Evolutionary conservation across 1,139 yeast genomes (phyloP).

Genomic region (Nakaseomyces kungkrabaensis): DNA sequence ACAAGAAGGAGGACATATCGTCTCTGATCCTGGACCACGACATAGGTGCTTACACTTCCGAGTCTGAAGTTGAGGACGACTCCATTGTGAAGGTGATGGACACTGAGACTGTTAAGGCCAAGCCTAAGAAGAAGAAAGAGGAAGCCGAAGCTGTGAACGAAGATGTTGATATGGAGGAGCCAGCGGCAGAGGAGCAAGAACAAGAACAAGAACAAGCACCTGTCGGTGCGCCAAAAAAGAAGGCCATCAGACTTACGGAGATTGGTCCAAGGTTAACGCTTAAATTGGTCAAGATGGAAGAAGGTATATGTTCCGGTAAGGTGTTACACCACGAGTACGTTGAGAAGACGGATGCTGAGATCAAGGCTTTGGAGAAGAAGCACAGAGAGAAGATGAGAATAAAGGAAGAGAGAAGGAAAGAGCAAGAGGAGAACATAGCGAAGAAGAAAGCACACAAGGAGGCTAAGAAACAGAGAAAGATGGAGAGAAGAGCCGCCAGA

Average conservation of each 20-base stretch:
- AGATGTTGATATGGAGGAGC: conserved; percentile 10
- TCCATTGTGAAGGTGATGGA: conserved; percentile 70
- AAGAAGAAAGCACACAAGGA: conserved; percentile 66
- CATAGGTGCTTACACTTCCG: conserved; percentile 71
- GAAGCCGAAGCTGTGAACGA: conserved; percentile 12
- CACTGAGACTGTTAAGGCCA: conserved; percentile 27
- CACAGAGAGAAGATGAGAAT: conserved; percentile 55
- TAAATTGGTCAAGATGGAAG: conserved; percentile 77
- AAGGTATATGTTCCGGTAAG: conserved; percentile 80
- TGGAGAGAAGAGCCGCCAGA: conserved; percentile 43
- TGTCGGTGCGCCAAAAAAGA: conserved; percentile 39
- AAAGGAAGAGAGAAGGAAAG: conserved; percentile 63
- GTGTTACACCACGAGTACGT: conserved; percentile 71
- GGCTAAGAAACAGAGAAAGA: conserved; percentile 63
- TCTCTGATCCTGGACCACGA: conserved; percentile 76
- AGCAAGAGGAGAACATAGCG: conserved; percentile 70
- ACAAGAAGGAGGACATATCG: conserved; percentile 61
- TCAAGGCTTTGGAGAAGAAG: conserved; percentile 50
- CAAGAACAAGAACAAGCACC: conserved; percentile 1
- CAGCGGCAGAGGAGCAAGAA: conserved; percentile 3
- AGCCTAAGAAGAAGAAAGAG: conserved; percentile 18
- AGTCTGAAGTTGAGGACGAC: conserved; percentile 87
- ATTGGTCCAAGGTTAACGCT: conserved; percentile 85
- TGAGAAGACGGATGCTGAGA: conserved; percentile 52
- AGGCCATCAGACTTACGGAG: conserved; percentile 88